Evolutionary conservation across 1,284 basidiomycete species (phyloP).

Genomic region (Heterobasidion occidentale): DNA sequence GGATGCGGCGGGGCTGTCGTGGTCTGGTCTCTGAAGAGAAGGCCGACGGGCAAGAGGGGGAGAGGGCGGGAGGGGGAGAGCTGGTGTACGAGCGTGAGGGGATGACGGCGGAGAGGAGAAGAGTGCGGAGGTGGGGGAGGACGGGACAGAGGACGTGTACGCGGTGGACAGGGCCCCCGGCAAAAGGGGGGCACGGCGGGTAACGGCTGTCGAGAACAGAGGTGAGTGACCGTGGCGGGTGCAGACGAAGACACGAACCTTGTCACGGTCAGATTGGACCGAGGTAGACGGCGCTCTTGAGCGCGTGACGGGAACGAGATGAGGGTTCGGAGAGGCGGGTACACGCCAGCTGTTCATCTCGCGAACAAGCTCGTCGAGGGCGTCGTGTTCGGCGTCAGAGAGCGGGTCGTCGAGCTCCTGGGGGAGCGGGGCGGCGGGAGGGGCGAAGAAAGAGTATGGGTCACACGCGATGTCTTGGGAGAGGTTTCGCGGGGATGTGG

Average conservation of each 20-base stretch:
- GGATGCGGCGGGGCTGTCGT: neutral
- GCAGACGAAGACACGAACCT: slow-evolving; percentile 5
- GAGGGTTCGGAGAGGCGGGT: neutral
- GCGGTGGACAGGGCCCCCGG: neutral
- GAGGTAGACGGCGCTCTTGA: neutral
- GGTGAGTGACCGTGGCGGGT: neutral
- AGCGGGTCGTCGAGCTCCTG: neutral
- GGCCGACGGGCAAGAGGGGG: slow-evolving; percentile 4
- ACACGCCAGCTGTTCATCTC: slow-evolving; percentile 13
- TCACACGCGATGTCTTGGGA: too few relatives aligned
- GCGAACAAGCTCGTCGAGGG: slow-evolving; percentile 10
- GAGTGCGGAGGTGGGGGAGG: slow-evolving; percentile 8
- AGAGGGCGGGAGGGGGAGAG: slow-evolving; percentile 2
- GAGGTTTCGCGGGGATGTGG: neutral
- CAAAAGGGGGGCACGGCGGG: neutral
- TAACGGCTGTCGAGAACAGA: neutral
- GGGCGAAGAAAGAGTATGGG: too few relatives aligned
- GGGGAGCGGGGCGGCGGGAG: neutral
- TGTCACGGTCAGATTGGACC: slow-evolving; percentile 8
- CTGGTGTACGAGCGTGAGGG: slow-evolving; percentile 1
- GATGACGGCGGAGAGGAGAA: slow-evolving; percentile 4
- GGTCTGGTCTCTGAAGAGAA: neutral
- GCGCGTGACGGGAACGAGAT: neutral
- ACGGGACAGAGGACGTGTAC: slow-evolving; percentile 4
- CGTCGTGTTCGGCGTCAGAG: slow-evolving; percentile 6